A percentile compares a stretch with the other conserved stretches of the same genome.
Evolutionary conservation across 768 basidiomycete species (phyloP).

Genomic region (Lactifluus echinatus): DNA sequence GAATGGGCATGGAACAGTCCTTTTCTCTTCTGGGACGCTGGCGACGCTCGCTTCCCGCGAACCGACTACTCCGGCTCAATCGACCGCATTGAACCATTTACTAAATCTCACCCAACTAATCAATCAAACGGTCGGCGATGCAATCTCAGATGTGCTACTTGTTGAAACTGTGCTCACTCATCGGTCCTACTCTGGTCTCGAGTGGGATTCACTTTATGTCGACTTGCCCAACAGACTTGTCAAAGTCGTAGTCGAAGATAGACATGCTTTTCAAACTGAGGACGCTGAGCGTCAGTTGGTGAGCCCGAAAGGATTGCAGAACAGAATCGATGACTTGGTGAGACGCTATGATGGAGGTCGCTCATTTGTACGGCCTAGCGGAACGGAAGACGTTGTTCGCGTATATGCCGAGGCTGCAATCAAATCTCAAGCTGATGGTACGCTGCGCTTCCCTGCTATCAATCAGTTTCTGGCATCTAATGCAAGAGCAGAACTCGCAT

Average conservation of each 20-base stretch:
- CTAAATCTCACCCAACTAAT: conserved; percentile 74
- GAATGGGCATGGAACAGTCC: conserved; percentile 95
- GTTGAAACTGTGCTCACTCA: conserved; percentile 90
- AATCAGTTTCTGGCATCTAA: not conserved
- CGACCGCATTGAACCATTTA: conserved; percentile 69
- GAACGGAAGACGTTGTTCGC: conserved; percentile 96
- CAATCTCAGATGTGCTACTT: conserved; percentile 89
- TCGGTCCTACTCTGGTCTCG: conserved; percentile 68
- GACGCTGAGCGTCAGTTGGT: conserved; percentile 90
- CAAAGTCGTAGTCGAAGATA: conserved; percentile 81
- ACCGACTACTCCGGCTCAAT: conserved; percentile 76
- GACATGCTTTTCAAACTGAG: conserved; percentile 77
- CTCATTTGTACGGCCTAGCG: conserved; percentile 92
- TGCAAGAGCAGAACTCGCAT: conserved; percentile 58
- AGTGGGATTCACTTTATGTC: conserved; percentile 90
- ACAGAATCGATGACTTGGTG: conserved; percentile 72
- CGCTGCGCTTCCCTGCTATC: conserved; percentile 25
- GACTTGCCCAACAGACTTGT: conserved; percentile 94
- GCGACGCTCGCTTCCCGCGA: conserved; percentile 50
- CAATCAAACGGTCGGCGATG: conserved; percentile 98
- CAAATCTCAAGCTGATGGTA: conserved; percentile 75
- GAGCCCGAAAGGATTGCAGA: conserved; percentile 72
- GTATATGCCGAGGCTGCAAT: conserved; percentile 90
- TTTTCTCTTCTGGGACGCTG: conserved; percentile 78
- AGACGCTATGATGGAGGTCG: conserved; percentile 74